Conservation (phyloP, 768 basidiomycete genomes). For the Tylopilus plumbeoviolaceoides region DNA sequence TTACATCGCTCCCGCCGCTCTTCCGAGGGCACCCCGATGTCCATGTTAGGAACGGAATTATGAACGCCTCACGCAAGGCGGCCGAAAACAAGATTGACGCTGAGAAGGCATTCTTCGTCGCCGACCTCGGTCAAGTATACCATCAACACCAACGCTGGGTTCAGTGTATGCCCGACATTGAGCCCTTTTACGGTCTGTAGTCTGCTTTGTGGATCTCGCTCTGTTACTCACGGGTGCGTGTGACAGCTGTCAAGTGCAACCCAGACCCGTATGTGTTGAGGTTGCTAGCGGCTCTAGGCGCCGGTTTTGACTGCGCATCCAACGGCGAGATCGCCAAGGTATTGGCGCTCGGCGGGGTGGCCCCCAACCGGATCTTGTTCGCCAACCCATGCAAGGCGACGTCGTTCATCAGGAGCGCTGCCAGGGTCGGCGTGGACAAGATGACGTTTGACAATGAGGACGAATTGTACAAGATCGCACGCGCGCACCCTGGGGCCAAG, state of each 20-base stretch:
- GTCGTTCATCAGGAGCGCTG: constrained; percentile 87
- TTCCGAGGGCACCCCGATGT: constrained; percentile 64
- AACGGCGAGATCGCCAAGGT: constrained; percentile 87
- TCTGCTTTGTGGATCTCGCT: constrained; percentile 11
- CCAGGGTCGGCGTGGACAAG: constrained; percentile 72
- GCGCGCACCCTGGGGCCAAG: constrained; percentile 74
- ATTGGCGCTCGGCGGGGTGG: constrained; percentile 66
- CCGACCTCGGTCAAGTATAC: constrained; percentile 87
- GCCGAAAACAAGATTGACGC: constrained; percentile 62
- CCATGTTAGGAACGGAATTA: constrained; percentile 74
- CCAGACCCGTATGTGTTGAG: constrained; percentile 94
- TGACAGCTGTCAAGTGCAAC: constrained; percentile 92
- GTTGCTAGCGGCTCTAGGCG: constrained; percentile 82
- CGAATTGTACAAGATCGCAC: constrained; percentile 90
- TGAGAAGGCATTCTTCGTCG: constrained; percentile 95
- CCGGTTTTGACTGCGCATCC: constrained; percentile 97
- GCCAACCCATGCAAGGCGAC: constrained; percentile 98
- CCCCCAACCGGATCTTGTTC: constrained; percentile 85
- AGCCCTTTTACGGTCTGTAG: constrained; percentile 86
- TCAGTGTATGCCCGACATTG: constrained; percentile 71
- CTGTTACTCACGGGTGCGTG: constrained; percentile 23
- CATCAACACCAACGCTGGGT: constrained; percentile 82
- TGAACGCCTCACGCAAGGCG: constrained; percentile 52
- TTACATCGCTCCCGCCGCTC: constrained; percentile 65
- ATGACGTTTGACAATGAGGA: constrained; percentile 99